Base-by-base conservation (phyloP, 805 yeast species). In the Suhomyces vadensis region DNA sequence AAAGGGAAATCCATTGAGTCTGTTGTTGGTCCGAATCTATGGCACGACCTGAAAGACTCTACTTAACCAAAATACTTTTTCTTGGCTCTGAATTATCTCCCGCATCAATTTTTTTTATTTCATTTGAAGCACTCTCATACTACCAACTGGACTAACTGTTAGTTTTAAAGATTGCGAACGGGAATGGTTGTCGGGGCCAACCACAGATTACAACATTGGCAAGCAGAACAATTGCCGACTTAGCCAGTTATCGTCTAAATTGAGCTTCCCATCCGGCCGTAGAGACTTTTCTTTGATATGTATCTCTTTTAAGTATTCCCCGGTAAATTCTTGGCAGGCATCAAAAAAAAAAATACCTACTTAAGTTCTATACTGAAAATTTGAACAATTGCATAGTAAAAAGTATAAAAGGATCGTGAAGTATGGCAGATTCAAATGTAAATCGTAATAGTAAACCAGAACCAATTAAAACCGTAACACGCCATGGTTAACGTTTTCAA, bases 401-500 rank as follows among this genome's bases (percentile, higher is more conserved):
- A 29, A 29, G 33, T 29, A 29, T 29, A 29, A 29, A 29, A 29
- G n/a, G 20, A 7, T 27, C 8, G 17, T 27, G 6, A 25, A 25
- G 16, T 23, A 20, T n/a, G 14, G 33, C 10, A 29, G 33, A n/a
- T n/a, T n/a, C 33, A 17, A 17, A 6, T 6, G 5, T 11, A 29
- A 14, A 16, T 16, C 16, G 20, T 29, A 8, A 20, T 14, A 14
- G 14, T n/a, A 29, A 10, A 29, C 20, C 20, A 16, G 10, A 8
- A 3, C 20, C 16, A n/a, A n/a, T n/a, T n/a, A n/a, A n/a, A n/a
- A n/a, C n/a, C n/a, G n/a, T n/a, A n/a, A n/a, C 33, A 8, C 21
- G 27, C 14, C 33, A 74, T 75, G 80, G 78, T 64, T 22, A 60
- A 75, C 68, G 85, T 84, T 31, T 85, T 85, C 64, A 80, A 83